These are phyloP conservation scores for Phaffomyces opuntiae DNA, from an alignment of 805 yeast genomes.

Conservation along the genomic window DNA sequence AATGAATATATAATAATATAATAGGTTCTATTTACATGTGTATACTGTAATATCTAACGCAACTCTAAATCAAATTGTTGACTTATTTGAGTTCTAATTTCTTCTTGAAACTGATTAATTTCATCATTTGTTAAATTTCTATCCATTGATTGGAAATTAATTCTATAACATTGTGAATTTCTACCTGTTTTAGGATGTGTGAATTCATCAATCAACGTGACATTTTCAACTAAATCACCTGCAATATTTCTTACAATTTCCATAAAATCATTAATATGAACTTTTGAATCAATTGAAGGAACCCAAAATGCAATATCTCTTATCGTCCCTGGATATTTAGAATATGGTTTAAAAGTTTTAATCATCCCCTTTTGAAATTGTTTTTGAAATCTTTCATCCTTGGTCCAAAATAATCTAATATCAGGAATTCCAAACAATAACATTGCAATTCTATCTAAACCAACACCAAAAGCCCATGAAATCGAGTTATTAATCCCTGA, in stretches of 20 bases:
- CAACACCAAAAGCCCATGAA: constrained; percentile 98
- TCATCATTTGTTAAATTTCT: constrained; percentile 82
- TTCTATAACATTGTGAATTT: constrained; percentile 78
- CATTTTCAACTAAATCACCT: constrained; percentile 86
- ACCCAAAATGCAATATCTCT: constrained; percentile 95
- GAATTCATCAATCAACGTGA: constrained; percentile 72
- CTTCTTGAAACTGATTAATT: constrained; percentile 64
- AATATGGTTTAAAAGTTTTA: constrained; percentile 74
- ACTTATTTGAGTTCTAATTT: constrained; percentile 52
- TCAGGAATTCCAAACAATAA: constrained; percentile 91
- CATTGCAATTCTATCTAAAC: constrained; percentile 95
- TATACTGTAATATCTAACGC: constrained; percentile 25
- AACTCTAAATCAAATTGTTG: constrained; percentile 50
- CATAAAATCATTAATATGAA: constrained; percentile 88
- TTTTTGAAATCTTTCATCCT: constrained; percentile 63
- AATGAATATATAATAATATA: too few relatives aligned
- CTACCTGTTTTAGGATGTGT: constrained; percentile 75
- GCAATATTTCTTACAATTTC: constrained; percentile 81
- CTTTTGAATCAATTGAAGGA: constrained; percentile 32
- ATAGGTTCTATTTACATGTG: neutral
- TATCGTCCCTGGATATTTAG: constrained; percentile 80
- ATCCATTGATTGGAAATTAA: constrained; percentile 94
- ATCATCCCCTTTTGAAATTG: constrained; percentile 69
- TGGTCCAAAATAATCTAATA: constrained; percentile 87
- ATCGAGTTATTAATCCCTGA: constrained; percentile 63